A percentile compares a stretch with the other conserved stretches of the same genome.
Conservation (phyloP, 2,329 filamentous ascomycete species). For the Ophiostoma sp. region DNA sequence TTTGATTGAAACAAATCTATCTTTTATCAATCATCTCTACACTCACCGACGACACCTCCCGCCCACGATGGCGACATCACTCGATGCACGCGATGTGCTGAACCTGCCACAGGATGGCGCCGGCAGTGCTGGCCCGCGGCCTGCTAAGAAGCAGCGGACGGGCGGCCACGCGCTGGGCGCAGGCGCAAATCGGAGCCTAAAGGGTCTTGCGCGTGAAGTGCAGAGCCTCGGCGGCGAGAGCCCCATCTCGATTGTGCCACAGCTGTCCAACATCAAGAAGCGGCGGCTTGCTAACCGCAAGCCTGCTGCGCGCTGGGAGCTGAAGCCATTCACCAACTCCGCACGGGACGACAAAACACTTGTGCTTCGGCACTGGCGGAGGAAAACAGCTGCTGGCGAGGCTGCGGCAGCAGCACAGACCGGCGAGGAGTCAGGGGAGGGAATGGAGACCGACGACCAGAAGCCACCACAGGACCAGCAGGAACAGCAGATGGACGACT, state of each 20-base stretch:
- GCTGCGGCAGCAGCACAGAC: neutral
- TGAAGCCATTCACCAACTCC: slow-evolving; percentile 72
- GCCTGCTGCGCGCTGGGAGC: slow-evolving; percentile 63
- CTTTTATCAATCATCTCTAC: neutral
- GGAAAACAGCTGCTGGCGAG: slow-evolving; percentile 36
- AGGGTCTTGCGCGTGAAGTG: slow-evolving; percentile 65
- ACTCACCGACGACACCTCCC: neutral
- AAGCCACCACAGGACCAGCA: neutral
- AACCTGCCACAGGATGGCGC: slow-evolving; percentile 67
- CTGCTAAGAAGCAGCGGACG: slow-evolving; percentile 74
- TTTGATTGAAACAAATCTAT: neutral
- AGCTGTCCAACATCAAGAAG: slow-evolving; percentile 61
- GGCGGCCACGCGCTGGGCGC: slow-evolving; percentile 47
- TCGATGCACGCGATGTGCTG: slow-evolving; percentile 85
- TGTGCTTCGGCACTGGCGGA: slow-evolving; percentile 76
- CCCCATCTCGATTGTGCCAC: slow-evolving; percentile 65
- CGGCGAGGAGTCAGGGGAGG: neutral
- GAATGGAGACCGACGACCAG: neutral
- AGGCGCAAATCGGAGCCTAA: slow-evolving; percentile 50
- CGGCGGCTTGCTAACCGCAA: slow-evolving; percentile 56
- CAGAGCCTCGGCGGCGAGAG: slow-evolving; percentile 66
- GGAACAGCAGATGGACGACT: slow-evolving; percentile 52
- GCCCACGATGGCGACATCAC: slow-evolving; percentile 60
- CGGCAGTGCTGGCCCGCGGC: slow-evolving; percentile 46
- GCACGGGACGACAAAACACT: slow-evolving; percentile 69